Conservation (phyloP, 805 yeast species). For the Metschnikowia kofuensis region DNA sequence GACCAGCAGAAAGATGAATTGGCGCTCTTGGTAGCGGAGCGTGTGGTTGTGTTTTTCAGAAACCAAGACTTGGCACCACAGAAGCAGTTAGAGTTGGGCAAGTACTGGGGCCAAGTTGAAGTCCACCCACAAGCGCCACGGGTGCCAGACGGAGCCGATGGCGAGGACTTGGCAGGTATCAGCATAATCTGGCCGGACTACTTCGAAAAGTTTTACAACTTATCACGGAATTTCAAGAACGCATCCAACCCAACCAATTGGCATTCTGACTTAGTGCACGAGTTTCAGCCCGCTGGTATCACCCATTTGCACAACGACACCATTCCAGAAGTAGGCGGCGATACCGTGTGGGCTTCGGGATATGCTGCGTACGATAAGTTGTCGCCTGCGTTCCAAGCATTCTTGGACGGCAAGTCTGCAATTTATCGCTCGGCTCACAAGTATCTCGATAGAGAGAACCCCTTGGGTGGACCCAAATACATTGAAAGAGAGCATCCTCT, state of each 20-base stretch:
- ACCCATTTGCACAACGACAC: slow-evolving; percentile 52
- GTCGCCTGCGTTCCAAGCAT: slow-evolving; percentile 46
- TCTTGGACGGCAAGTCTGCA: slow-evolving; percentile 53
- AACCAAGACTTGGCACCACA: slow-evolving; percentile 27
- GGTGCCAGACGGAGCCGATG: slow-evolving; percentile 13
- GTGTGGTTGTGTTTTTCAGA: slow-evolving; percentile 26
- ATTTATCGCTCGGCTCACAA: slow-evolving; percentile 37
- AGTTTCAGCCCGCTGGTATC: slow-evolving; percentile 52
- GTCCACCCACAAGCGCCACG: slow-evolving; percentile 13
- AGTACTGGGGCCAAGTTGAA: slow-evolving; percentile 13
- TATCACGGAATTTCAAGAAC: slow-evolving; percentile 25
- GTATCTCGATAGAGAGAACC: slow-evolving; percentile 32
- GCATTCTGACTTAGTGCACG: slow-evolving; percentile 55
- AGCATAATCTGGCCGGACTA: slow-evolving; percentile 29
- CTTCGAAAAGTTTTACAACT: slow-evolving; percentile 16
- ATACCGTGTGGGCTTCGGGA: slow-evolving; percentile 52
- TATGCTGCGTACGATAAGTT: slow-evolving; percentile 55
- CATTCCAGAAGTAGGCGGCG: slow-evolving; percentile 51
- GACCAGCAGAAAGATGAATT: slow-evolving; percentile 26
- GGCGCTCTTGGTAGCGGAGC: slow-evolving; percentile 26
- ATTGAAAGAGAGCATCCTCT: slow-evolving; percentile 27
- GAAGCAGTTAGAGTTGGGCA: slow-evolving; percentile 23
- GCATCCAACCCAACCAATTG: slow-evolving; percentile 17
- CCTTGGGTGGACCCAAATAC: slow-evolving; percentile 25
- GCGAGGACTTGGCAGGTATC: slow-evolving; percentile 19